A percentile compares a stretch with the other conserved stretches of the same genome.
Evolutionary conservation across 768 basidiomycete genomes (phyloP).

Genomic region (Chiua virens): DNA sequence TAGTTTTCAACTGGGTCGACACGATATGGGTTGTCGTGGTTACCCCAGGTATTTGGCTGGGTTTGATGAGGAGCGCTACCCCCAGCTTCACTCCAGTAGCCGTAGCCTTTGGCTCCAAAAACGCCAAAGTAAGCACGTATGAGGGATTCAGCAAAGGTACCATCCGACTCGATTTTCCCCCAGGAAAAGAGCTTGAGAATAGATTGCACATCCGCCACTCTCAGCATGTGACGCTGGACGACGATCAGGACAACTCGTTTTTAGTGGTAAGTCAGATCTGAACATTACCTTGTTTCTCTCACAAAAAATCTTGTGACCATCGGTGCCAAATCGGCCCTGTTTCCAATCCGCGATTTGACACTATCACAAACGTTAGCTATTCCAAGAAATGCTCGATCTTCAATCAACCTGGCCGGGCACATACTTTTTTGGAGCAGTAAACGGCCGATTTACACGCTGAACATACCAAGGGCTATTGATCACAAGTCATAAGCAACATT

Average conservation of each 20-base stretch:
- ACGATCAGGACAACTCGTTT: not conserved
- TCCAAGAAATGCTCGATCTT: not conserved
- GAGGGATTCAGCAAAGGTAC: conserved; percentile 36
- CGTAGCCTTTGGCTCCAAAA: conserved; percentile 39
- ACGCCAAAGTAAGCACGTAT: conserved; percentile 38
- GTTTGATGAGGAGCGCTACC: conserved; percentile 33
- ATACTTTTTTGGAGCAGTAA: conserved; percentile 31
- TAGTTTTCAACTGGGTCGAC: conserved; percentile 22
- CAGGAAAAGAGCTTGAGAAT: conserved; percentile 41
- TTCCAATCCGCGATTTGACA: conserved; percentile 41
- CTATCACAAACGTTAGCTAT: conserved; percentile 12
- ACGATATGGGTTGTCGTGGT: not conserved
- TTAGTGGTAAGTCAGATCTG: not conserved
- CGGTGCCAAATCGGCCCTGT: conserved; percentile 23
- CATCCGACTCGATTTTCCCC: conserved; percentile 43
- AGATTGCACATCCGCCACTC: conserved; percentile 32
- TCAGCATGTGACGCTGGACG: conserved; percentile 38
- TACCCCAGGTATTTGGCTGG: conserved; percentile 16
- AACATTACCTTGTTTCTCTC: conserved; percentile 31
- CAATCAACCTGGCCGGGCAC: not conserved
- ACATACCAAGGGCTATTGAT: conserved; percentile 27
- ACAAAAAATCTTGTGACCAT: conserved; percentile 36
- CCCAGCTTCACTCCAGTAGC: conserved; percentile 42
- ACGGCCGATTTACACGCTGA: conserved; percentile 29
- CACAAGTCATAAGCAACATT: not conserved